Base-by-base conservation (phyloP, 2,329 filamentous ascomycete genomes). In the Fusarium kyushuense region DNA sequence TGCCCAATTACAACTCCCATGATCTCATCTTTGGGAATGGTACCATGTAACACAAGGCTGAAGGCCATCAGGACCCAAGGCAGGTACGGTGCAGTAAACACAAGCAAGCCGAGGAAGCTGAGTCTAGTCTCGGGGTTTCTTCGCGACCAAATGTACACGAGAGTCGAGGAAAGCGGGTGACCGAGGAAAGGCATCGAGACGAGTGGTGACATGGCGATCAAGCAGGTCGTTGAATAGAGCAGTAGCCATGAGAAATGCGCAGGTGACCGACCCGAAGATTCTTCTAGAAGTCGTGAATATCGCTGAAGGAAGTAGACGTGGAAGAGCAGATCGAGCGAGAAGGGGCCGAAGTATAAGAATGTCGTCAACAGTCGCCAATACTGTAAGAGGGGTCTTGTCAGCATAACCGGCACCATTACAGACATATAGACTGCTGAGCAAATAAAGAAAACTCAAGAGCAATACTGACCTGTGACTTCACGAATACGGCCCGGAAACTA, bases 271-370 rank as follows among this genome's bases (percentile, higher is more conserved):
- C 94, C 93, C n/a, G 94, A 94, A 1, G 93, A 94, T 80, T 98
- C 95, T 81, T 99, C 96, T 46, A 99, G 88, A 42, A 98, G 91
- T 51, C 96, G 92, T 9, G 95, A 94, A 80, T 99, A 99, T 58
- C 96, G 92, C 78, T 97, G 94, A 59, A 97, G 90, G 82, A 99
- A 99, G 86, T 97, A 99, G 78, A 98, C 92, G 79, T 98, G 95
- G 84, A 97, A 98, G 72, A 98, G 86, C 40, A 99, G 89, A 78
- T 98, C 96, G 76, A 99, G 88, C 30, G 91, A 96, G 69, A 98
- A 89, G 3, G 95, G 94, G 4, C 96, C 96, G 77, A 98, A 98
- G 83, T 98, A 99, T 76, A 98, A 88, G 82, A 99, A 99, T 2
- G 95, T 97, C 4, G 95, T 96, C 40, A 97, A 76, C n/a, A 99